Base-by-base conservation (phyloP, 2,329 filamentous ascomycete species). In the Hypoxylon sp. region DNA sequence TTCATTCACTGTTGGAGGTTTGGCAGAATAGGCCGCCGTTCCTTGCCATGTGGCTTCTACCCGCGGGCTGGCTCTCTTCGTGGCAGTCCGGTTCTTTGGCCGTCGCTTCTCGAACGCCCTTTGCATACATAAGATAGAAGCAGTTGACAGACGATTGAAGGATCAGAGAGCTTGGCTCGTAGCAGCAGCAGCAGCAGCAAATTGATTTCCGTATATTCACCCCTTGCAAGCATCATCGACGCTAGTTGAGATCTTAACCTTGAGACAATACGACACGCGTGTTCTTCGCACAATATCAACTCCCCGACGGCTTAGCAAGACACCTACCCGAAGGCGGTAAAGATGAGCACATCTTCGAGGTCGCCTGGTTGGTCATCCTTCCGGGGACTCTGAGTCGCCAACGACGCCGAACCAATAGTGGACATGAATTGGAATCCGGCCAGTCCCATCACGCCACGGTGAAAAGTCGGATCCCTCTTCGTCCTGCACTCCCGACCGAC, bases 41-140 rank as follows among this genome's bases (percentile, higher is more conserved):
- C 4, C 23, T 13, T 41, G 15, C 13, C 18, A 38, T 24, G 31
- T 41, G n/a, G n/a, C n/a, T n/a, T n/a, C n/a, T n/a, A n/a, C 41
- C 40, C 20, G 41, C 26, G 31, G 45, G 37, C n/a, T n/a, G n/a
- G 38, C 43, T 57, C 40, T 51, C 38, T 41, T 51, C n/a, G 41
- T 43, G 40, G 48, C n/a, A 26, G 27, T 21, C 57, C 37, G 45
- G 31, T 49, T 49, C 31, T 17, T n/a, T 17, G n/a, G 17, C 31
- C 15, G n/a, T 35, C 31, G 31, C 31, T 35, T 17, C n/a, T 35
- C 8, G 17, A 35, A 35, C 8, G 8, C n/a, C n/a, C 17, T 35
- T 35, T 35, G 31, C n/a, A 17, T 35, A 29, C 27, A 8, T 29
- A n/a, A 35, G n/a, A 17, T 17, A 35, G 5, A 17, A 35, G 31